Percentiles rank a stretch among this genome's conserved stretches.
Evolutionary conservation across 345 rosid genomes (phyloP).

Genomic region (Pugionium cornutum): DNA sequence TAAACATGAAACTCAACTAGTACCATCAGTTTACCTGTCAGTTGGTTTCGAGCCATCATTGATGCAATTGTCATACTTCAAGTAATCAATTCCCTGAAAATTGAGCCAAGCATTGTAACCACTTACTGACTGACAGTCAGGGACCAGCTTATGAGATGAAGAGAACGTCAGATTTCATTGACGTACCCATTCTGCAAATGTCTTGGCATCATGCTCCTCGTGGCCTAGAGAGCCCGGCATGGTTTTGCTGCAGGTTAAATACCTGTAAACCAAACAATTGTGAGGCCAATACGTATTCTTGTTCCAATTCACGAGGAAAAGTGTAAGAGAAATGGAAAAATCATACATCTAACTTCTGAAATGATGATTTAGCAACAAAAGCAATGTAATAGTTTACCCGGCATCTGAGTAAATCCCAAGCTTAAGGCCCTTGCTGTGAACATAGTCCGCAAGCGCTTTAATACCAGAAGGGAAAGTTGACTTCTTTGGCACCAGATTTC

Average conservation of each 20-base stretch:
- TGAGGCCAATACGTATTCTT: constrained; percentile 13
- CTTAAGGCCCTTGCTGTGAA: constrained; percentile 82
- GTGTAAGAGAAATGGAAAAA: not conserved
- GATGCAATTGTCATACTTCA: constrained; percentile 90
- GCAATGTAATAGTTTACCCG: constrained; percentile 48
- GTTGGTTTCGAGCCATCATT: constrained; percentile 64
- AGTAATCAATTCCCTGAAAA: constrained; percentile 77
- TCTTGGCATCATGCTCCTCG: constrained; percentile 88
- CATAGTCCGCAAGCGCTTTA: constrained; percentile 77
- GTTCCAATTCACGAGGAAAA: not conserved
- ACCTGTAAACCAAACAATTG: constrained; percentile 44
- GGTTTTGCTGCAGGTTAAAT: constrained; percentile 73
- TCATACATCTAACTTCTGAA: not conserved
- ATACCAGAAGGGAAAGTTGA: constrained; percentile 85
- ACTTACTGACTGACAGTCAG: constrained; percentile 3
- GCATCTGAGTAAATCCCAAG: constrained; percentile 91
- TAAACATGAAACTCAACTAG: constrained; percentile 1
- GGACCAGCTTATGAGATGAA: not conserved
- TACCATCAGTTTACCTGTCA: constrained; percentile 48
- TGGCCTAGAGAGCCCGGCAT: constrained; percentile 94
- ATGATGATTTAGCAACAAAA: not conserved
- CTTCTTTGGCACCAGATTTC: constrained; percentile 58
- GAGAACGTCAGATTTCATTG: constrained; percentile 17
- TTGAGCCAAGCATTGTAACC: constrained; percentile 17
- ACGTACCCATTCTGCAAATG: constrained; percentile 88